Percentiles rank a stretch among this genome's conserved stretches.
phyloP scores from a whole-genome alignment of 2,329 filamentous ascomycete genomes.

The Phaeosphaeria sp. region DNA sequence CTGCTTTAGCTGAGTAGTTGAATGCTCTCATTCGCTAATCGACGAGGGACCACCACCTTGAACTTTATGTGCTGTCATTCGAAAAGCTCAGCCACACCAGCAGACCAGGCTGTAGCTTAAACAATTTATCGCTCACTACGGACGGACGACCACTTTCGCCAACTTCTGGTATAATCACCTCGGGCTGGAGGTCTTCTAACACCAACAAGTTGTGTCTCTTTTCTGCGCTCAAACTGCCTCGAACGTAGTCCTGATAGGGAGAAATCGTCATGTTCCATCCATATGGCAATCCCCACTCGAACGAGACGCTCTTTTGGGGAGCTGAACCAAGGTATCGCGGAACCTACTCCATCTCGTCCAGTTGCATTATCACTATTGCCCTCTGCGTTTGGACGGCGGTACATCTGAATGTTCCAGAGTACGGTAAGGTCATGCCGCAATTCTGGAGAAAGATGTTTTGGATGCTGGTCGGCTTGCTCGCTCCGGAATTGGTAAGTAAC shows the following conservation, averaged over 20 bases:
- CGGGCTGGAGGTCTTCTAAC: neutral
- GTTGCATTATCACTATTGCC: slow-evolving; percentile 14
- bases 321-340: slow-evolving; percentile 12
- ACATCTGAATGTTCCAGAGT: slow-evolving; percentile 17
- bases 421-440: neutral
- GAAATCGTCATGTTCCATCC: neutral
- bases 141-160: no score
- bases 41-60: neutral
- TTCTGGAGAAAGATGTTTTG: slow-evolving; percentile 9
- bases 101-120: neutral
- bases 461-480: slow-evolving; percentile 12
- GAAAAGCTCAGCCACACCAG: neutral
- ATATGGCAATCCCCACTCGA: neutral
- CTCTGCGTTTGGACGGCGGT: slow-evolving; percentile 20
- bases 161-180: neutral
- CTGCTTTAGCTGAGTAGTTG: neutral
- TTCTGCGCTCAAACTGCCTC: no score
- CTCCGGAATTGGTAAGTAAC: slow-evolving; percentile 13
- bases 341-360: slow-evolving; percentile 13
- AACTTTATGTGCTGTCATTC: neutral
- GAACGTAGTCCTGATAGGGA: neutral
- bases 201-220: neutral
- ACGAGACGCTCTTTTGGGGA: slow-evolving; percentile 6
- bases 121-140: no score
- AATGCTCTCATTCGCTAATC: neutral